These are phyloP conservation scores for Arabidopsis lyrata DNA, from an alignment of 441 rosid species.

Conservation along the genomic window DNA sequence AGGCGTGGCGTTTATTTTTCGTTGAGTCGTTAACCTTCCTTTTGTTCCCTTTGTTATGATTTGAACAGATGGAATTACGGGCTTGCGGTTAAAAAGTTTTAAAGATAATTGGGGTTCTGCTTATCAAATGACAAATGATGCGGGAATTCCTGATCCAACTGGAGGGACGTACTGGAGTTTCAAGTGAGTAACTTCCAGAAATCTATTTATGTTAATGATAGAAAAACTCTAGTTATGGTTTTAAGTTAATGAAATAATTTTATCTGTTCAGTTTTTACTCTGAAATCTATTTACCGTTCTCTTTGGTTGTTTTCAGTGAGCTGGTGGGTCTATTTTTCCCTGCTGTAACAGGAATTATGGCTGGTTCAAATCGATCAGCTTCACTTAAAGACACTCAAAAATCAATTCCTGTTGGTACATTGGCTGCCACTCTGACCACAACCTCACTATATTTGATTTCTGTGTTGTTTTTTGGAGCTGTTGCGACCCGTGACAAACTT, in stretches of 20 bases:
- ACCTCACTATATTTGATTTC: slow-evolving; percentile 77
- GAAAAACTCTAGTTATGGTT: slow-evolving; percentile 27
- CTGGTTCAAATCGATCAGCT: slow-evolving; percentile 98
- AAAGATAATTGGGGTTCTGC: slow-evolving; percentile 89
- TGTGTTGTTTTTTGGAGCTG: slow-evolving; percentile 85
- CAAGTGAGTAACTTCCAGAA: slow-evolving; percentile 64
- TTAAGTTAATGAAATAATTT: slow-evolving; percentile 12
- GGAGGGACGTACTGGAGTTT: slow-evolving; percentile 85
- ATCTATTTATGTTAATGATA: slow-evolving; percentile 2
- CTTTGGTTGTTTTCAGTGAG: slow-evolving; percentile 63
- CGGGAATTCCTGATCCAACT: slow-evolving; percentile 83
- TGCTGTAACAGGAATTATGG: slow-evolving; percentile 99
- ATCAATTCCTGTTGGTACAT: slow-evolving; percentile 94
- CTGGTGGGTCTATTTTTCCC: slow-evolving; percentile 99
- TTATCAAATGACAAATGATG: slow-evolving; percentile 84
- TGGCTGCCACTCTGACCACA: slow-evolving; percentile 93
- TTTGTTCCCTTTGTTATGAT: slow-evolving; percentile 39
- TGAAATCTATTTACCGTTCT: slow-evolving; percentile 34
- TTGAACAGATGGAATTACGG: slow-evolving; percentile 80
- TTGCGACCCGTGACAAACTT: slow-evolving; percentile 87
- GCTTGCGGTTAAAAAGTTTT: slow-evolving; percentile 77
- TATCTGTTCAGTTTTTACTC: slow-evolving; percentile 29
- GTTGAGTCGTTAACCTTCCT: slow-evolving; percentile 21
- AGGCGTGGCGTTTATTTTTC: background rate
- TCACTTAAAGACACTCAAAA: slow-evolving; percentile 97